Percentiles rank a stretch among this genome's conserved stretches.
Conservation (phyloP, 495 filamentous ascomycete genomes). For the Chaetomium fimeti region DNA sequence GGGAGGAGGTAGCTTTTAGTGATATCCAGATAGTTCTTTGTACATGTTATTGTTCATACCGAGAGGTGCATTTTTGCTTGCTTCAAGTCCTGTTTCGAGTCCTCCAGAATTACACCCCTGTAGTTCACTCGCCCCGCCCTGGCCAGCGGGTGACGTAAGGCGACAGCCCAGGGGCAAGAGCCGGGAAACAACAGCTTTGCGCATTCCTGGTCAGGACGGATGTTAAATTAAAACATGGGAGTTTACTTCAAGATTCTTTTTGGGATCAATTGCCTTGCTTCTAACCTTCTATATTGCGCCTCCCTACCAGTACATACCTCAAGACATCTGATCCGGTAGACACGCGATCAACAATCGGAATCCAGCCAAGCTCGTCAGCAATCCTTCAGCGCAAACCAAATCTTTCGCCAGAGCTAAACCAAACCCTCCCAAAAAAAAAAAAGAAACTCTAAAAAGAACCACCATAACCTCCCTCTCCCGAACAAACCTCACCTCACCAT, state of each 20-base stretch:
- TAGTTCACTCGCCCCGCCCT: neutral
- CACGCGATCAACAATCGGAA: neutral
- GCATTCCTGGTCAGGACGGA: neutral
- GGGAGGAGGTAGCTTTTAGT: constrained; percentile 18
- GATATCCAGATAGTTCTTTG: constrained; percentile 18
- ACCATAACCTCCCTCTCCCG: neutral
- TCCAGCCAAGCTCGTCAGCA: neutral
- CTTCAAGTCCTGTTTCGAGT: neutral
- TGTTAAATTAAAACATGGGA: neutral
- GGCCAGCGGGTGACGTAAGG: neutral
- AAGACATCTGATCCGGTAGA: neutral
- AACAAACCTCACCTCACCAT: neutral
- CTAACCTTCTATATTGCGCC: neutral
- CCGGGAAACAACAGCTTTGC: neutral
- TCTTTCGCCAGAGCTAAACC: neutral
- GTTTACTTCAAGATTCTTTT: neutral
- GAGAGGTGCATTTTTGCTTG: neutral
- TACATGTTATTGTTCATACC: constrained; percentile 1
- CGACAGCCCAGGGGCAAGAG: neutral
- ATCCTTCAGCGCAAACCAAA: neutral
- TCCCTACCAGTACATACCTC: neutral
- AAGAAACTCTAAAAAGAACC: neutral
- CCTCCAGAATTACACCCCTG: neutral
- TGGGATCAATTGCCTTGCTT: neutral
- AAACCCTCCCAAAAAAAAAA: neutral